Conservation (phyloP, 1,284 basidiomycete genomes). For the Ustilago esculenta region DNA sequence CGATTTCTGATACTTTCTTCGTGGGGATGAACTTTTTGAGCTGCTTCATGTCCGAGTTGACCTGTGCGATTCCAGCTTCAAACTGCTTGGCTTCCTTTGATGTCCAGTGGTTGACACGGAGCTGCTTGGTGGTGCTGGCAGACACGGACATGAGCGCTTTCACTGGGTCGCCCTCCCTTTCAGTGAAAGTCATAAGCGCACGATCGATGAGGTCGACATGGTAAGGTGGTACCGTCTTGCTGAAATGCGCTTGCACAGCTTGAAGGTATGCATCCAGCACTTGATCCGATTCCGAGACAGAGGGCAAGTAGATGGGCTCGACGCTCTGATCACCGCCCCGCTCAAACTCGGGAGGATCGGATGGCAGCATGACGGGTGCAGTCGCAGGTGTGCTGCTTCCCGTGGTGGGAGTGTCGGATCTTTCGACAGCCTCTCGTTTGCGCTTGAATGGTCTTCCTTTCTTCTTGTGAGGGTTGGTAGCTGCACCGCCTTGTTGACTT, state of each 20-base stretch:
- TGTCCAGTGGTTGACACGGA: slow-evolving; percentile 71
- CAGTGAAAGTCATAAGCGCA: slow-evolving; percentile 80
- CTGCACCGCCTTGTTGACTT: neutral
- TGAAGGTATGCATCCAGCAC: slow-evolving; percentile 78
- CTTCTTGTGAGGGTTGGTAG: slow-evolving; percentile 28
- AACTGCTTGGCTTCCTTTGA: slow-evolving; percentile 78
- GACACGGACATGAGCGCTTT: slow-evolving; percentile 83
- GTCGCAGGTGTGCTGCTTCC: slow-evolving; percentile 28
- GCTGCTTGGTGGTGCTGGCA: slow-evolving; percentile 72
- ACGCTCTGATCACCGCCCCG: slow-evolving; percentile 79
- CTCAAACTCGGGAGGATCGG: slow-evolving; percentile 69
- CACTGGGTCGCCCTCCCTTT: slow-evolving; percentile 75
- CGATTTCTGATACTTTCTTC: slow-evolving; percentile 78
- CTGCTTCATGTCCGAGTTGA: slow-evolving; percentile 80
- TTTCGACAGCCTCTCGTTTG: slow-evolving; percentile 32
- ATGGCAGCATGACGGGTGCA: slow-evolving; percentile 13
- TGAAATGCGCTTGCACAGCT: slow-evolving; percentile 67
- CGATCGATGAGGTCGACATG: slow-evolving; percentile 83
- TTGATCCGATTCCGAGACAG: slow-evolving; percentile 65
- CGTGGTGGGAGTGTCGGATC: slow-evolving; percentile 42
- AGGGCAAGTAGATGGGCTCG: slow-evolving; percentile 72
- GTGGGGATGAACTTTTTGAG: slow-evolving; percentile 79
- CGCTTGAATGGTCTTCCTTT: slow-evolving; percentile 37
- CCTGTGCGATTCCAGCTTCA: slow-evolving; percentile 76
- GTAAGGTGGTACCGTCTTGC: slow-evolving; percentile 69